Evolutionary conservation across 2,329 filamentous ascomycete species (phyloP).

Genomic region (Botryotinia convoluta): DNA sequence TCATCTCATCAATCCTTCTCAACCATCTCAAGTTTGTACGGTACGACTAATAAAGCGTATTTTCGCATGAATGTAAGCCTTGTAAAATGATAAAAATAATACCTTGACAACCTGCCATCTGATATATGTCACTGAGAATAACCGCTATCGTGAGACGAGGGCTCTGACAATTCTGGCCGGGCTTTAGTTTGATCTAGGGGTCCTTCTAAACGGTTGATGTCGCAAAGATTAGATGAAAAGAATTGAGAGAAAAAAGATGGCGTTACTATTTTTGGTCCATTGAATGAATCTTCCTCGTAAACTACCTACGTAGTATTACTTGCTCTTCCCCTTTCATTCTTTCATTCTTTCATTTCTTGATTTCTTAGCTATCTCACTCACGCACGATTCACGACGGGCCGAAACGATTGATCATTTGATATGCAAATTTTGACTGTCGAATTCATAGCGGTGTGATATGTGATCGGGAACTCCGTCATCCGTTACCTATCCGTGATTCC

Average conservation of each 20-base stretch:
- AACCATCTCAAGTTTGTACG: background rate
- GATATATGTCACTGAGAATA: background rate
- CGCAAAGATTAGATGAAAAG: background rate
- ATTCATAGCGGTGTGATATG: constrained; percentile 1
- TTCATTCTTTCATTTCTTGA: background rate
- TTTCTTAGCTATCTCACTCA: background rate
- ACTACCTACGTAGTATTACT: background rate
- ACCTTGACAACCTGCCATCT: constrained; percentile 1
- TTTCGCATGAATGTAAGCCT: background rate
- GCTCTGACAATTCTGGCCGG: background rate
- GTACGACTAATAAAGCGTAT: too few relatives aligned
- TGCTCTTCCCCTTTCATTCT: background rate
- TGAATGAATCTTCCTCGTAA: background rate
- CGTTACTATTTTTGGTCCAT: background rate
- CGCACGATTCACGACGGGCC: background rate
- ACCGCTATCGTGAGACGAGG: background rate
- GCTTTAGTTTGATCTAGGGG: background rate
- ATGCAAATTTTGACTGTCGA: background rate
- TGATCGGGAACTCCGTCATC: background rate
- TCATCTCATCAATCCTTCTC: constrained; percentile 2
- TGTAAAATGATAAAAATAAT: background rate
- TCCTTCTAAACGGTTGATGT: constrained; percentile 2
- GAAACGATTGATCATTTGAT: background rate
- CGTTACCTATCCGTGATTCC: background rate
- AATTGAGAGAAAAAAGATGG: background rate